Base-by-base conservation (phyloP, 2,329 filamentous ascomycete species). In the Colletotrichum sp. region DNA sequence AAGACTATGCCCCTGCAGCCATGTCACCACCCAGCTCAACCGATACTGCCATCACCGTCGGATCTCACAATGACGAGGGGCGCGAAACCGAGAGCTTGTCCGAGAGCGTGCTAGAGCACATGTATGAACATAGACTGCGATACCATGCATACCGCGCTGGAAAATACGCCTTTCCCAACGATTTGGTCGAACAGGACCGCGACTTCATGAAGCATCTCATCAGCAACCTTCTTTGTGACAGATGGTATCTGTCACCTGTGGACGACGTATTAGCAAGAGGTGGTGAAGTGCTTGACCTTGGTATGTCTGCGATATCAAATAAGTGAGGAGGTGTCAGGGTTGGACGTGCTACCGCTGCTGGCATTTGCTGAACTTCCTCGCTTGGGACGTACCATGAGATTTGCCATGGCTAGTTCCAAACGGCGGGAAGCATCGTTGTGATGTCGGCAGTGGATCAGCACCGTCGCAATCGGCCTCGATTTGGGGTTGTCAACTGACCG, bases 251-350 rank as follows among this genome's bases (percentile, higher is more conserved):
- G 75, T 84, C 88, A 3, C 88, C 88, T 0, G 80, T 90, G 16
- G 82, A 86, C 12, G 78, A 83, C 2, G 55, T 79, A 8, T 76
- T 90, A 34, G 80, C 82, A 59, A 75, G 77, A 4, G 88, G 87
- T 1, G 87, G 81, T 0, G 82, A 86, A 64, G 86, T 90, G 5
- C 83, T 89, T 26, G 88, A 90, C 76, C 78, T 90, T 24, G 88
- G 88, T 85, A 80, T 71, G 84, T 83, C 7, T 55, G n/a, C 10
- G 16, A n/a, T 39, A 15, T 52, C n/a, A 28, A 10, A 48, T 52
- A 12, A 21, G n/a, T 57, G 15, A 30, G 7, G 12, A 57, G 59
- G 9, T 28, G 26, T n/a, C n/a, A 15, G n/a, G 15, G 8, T 21
- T 24, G 28, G 43, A 28, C 24, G 36, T 32, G n/a, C 32, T 16